Conservation (phyloP, 2,329 filamentous ascomycete genomes). For the Microthyrium microscopicum region DNA sequence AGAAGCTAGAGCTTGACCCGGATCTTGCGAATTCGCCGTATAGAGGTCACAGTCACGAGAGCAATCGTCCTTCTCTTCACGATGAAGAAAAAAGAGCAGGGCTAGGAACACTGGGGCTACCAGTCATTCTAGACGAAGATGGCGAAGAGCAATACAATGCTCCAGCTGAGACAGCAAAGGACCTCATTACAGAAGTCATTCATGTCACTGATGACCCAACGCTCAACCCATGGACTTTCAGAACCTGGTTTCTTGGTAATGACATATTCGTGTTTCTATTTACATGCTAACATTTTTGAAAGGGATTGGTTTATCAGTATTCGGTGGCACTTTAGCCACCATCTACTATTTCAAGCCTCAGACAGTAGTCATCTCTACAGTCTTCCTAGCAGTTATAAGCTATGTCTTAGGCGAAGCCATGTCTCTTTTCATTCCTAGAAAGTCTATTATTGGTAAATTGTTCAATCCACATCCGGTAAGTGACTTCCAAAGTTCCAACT, state of each 20-base stretch:
- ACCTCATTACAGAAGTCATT: slow-evolving; percentile 6
- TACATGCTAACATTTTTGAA: too few relatives aligned
- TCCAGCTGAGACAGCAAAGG: slow-evolving; percentile 3
- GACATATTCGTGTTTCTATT: too few relatives aligned
- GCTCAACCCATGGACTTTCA: slow-evolving; percentile 8
- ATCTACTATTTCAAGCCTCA: slow-evolving; percentile 35
- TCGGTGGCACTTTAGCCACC: slow-evolving; percentile 19
- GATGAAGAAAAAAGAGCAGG: too few relatives aligned
- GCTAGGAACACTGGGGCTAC: too few relatives aligned
- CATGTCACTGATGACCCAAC: slow-evolving; percentile 7
- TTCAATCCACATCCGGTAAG: slow-evolving; percentile 24
- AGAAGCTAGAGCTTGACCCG: too few relatives aligned
- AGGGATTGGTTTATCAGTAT: slow-evolving; percentile 7
- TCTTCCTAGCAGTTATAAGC: slow-evolving; percentile 29
- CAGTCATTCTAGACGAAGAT: too few relatives aligned
- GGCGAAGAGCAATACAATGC: not conserved
- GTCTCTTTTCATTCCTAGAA: slow-evolving; percentile 20
- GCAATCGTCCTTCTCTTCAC: too few relatives aligned
- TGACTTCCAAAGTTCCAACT: too few relatives aligned
- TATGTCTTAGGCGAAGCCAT: slow-evolving; percentile 27
- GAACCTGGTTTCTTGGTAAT: slow-evolving; percentile 7
- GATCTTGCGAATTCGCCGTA: too few relatives aligned
- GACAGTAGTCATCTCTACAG: slow-evolving; percentile 25
- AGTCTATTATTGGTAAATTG: slow-evolving; percentile 18
- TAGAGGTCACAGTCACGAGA: too few relatives aligned